Evolutionary conservation across 148 eudicot genomes (phyloP).

Genomic region (Cornus controversa): DNA sequence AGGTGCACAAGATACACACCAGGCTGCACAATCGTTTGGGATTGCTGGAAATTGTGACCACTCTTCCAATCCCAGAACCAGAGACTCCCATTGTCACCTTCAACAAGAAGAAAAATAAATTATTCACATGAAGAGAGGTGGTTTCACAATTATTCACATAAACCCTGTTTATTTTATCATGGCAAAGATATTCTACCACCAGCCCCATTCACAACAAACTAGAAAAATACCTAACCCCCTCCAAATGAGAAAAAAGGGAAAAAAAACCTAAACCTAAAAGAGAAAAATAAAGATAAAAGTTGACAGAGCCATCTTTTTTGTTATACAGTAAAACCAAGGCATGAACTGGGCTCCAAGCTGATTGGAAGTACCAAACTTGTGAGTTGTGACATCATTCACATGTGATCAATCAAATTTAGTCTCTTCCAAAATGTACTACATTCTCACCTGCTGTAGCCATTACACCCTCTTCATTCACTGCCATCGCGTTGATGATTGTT

Average conservation of each 20-base stretch:
- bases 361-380: no score
- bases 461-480: conserved; percentile 95
- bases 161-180: background rate
- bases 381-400: background rate
- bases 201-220: background rate
- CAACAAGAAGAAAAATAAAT: background rate
- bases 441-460: conserved; percentile 85
- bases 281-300: background rate
- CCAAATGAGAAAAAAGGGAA: no score
- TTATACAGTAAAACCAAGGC: no score
- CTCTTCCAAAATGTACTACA: background rate
- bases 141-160: background rate
- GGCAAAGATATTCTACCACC: no score
- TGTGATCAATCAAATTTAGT: background rate
- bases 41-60: conserved; percentile 95
- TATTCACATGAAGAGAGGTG: background rate
- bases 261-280: background rate
- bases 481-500: conserved; percentile 87
- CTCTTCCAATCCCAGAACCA: conserved; percentile 99
- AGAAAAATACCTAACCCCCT: no score
- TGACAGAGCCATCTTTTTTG: no score
- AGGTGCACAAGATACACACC: conserved; percentile 36
- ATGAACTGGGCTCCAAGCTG: no score
- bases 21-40: conserved; percentile 93
- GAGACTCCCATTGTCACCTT: conserved; percentile 95